These are phyloP conservation scores for Crotalaria pallida DNA, from an alignment of 306 rosid species.

Conservation along the genomic window DNA sequence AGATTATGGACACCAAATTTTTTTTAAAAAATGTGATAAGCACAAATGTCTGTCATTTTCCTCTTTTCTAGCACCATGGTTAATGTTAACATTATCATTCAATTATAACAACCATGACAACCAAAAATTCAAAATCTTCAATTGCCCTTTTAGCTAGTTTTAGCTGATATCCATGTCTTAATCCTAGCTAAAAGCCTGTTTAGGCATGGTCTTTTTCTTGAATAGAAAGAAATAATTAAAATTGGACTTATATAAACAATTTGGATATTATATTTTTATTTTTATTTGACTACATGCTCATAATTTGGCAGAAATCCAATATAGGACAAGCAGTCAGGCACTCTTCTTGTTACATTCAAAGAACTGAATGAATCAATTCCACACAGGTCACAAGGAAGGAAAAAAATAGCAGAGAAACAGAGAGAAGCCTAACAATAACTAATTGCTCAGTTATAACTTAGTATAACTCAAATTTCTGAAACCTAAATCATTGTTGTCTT, in stretches of 20 bases:
- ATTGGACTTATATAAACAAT: background rate
- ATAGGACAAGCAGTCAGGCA: background rate
- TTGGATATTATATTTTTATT: conserved; percentile 4
- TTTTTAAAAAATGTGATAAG: too few species aligned
- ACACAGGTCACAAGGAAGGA: background rate
- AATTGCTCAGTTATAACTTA: conserved; percentile 4
- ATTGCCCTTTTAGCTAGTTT: conserved; percentile 20
- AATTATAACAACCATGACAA: background rate
- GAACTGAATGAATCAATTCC: background rate
- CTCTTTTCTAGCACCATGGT: too few species aligned
- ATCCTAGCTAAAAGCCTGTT: background rate
- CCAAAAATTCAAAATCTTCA: conserved; percentile 6
- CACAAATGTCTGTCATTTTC: too few species aligned
- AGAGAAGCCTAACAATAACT: background rate
- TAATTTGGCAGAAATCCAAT: background rate
- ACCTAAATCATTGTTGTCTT: conserved; percentile 1
- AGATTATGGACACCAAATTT: too few species aligned
- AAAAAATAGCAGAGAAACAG: background rate
- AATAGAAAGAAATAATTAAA: background rate
- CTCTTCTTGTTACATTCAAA: background rate
- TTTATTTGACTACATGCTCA: background rate
- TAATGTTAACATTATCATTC: too few species aligned
- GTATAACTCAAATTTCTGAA: conserved; percentile 1
- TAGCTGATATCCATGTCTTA: conserved; percentile 3
- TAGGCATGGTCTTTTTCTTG: background rate